A percentile compares a stretch with the other conserved stretches of the same genome.
Evolutionary conservation across 2,329 filamentous ascomycete genomes (phyloP).

Genomic region (Graphium sp.): DNA sequence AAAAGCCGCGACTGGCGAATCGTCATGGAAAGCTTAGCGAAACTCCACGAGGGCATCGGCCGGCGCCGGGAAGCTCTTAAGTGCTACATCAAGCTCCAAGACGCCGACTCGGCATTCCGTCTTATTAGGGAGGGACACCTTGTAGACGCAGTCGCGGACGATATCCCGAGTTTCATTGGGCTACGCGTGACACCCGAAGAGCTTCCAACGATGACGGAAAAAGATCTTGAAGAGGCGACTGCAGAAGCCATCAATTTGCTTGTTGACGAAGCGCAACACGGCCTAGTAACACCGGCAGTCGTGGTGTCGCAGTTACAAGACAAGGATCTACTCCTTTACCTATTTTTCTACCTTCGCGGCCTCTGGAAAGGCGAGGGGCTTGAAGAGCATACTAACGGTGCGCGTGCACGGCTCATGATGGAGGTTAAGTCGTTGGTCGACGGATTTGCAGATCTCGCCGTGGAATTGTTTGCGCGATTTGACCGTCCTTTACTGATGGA

Average conservation of each 20-base stretch:
- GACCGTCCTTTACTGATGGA: slow-evolving; percentile 70
- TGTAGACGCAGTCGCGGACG: slow-evolving; percentile 75
- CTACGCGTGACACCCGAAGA: slow-evolving; percentile 66
- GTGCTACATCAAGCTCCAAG: slow-evolving; percentile 80
- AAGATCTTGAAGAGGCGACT: slow-evolving; percentile 64
- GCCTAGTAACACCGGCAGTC: slow-evolving; percentile 59
- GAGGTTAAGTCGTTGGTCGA: slow-evolving; percentile 59
- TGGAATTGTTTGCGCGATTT: slow-evolving; percentile 73
- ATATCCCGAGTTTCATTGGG: slow-evolving; percentile 77
- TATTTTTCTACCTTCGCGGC: slow-evolving; percentile 81
- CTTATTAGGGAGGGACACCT: slow-evolving; percentile 79
- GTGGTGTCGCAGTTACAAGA: slow-evolving; percentile 65
- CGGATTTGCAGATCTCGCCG: slow-evolving; percentile 70
- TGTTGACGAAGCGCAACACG: slow-evolving; percentile 80
- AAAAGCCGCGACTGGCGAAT: slow-evolving; percentile 73
- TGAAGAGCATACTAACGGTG: slow-evolving; percentile 32
- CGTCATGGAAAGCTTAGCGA: slow-evolving; percentile 73
- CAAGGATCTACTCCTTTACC: slow-evolving; percentile 52
- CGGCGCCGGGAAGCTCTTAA: slow-evolving; percentile 70
- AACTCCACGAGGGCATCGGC: slow-evolving; percentile 67
- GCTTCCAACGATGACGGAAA: slow-evolving; percentile 43
- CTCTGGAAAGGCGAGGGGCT: slow-evolving; percentile 67
- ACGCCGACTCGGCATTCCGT: slow-evolving; percentile 76
- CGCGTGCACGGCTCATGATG: slow-evolving; percentile 35
- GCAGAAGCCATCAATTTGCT: slow-evolving; percentile 73